phyloP scores from a whole-genome alignment of 2,329 filamentous ascomycete species.

The Colletotrichum phormii region DNA sequence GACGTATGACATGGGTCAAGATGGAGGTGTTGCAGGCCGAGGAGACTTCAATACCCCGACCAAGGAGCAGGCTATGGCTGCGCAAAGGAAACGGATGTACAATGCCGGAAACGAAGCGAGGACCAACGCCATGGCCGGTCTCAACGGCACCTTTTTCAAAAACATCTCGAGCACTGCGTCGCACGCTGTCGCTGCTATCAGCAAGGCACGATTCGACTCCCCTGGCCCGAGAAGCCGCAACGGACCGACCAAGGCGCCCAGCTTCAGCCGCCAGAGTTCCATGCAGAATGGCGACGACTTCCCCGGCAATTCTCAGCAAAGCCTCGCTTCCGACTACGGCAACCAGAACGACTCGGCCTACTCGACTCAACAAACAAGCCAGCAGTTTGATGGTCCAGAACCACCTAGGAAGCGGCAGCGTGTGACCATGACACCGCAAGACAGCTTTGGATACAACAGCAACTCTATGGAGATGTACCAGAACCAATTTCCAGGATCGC shows the following conservation, averaged over 20 bases:
- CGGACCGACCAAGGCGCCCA: slow-evolving; percentile 73
- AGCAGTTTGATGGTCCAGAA: slow-evolving; percentile 61
- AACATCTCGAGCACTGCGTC: slow-evolving; percentile 95
- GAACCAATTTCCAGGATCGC: slow-evolving; percentile 73
- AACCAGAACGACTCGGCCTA: slow-evolving; percentile 79
- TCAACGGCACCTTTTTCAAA: slow-evolving; percentile 92
- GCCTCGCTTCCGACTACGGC: slow-evolving; percentile 79
- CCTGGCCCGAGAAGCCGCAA: slow-evolving; percentile 77
- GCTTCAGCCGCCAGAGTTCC: slow-evolving; percentile 78
- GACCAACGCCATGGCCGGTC: slow-evolving; percentile 61
- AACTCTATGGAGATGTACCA: slow-evolving; percentile 61
- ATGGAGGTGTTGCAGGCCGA: slow-evolving; percentile 77
- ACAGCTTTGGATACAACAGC: slow-evolving; percentile 67
- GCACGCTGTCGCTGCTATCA: slow-evolving; percentile 94
- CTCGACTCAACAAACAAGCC: slow-evolving; percentile 65
- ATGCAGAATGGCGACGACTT: slow-evolving; percentile 77
- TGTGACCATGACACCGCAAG: slow-evolving; percentile 64
- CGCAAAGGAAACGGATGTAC: slow-evolving; percentile 92
- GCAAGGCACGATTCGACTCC: slow-evolving; percentile 94
- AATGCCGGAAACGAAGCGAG: slow-evolving; percentile 79
- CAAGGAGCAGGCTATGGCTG: slow-evolving; percentile 98
- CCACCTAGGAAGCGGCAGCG: slow-evolving; percentile 85
- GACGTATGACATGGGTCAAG: slow-evolving; percentile 83
- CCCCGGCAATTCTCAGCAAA: slow-evolving; percentile 85
- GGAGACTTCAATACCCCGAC: slow-evolving; percentile 92